Percentiles rank a stretch among this genome's conserved stretches.
phyloP scores from a whole-genome alignment of 768 basidiomycete genomes.

The Russula compacta region DNA sequence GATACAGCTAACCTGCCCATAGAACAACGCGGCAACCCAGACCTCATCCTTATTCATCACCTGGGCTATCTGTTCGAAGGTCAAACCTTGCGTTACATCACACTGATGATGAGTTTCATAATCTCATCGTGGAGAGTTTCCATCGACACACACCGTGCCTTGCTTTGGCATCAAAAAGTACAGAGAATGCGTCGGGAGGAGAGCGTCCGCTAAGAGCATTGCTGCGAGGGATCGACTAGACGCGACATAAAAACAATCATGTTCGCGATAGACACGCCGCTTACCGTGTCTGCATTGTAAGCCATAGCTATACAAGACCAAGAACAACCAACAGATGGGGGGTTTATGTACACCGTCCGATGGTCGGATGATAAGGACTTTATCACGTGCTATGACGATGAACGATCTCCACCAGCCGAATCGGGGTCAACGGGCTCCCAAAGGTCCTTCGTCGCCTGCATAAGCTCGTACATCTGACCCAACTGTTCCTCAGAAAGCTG shows the following conservation, averaged over 20 bases:
- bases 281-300: neutral
- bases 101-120: slow-evolving; percentile 32
- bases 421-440: slow-evolving; percentile 52
- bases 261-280: neutral
- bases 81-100: slow-evolving; percentile 37
- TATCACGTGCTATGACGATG: neutral
- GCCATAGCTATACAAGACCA: neutral
- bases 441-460: slow-evolving; percentile 82
- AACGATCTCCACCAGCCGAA: neutral
- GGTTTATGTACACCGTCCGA: too few species aligned
- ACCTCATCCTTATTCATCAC: slow-evolving; percentile 65
- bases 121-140: slow-evolving; percentile 47
- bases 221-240: neutral
- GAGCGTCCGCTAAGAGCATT: neutral
- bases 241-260: neutral
- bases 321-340: too few species aligned
- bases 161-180: neutral
- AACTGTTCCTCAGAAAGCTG: slow-evolving; percentile 89
- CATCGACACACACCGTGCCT: neutral
- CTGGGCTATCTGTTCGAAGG: slow-evolving; percentile 61
- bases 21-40: slow-evolving; percentile 77
- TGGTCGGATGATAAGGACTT: too few species aligned
- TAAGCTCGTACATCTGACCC: slow-evolving; percentile 89
- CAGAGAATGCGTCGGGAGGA: neutral
- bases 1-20: slow-evolving; percentile 49